These are phyloP conservation scores for Penicillium sp. DNA, from an alignment of 2,329 filamentous ascomycete genomes.

Conservation along the genomic window DNA sequence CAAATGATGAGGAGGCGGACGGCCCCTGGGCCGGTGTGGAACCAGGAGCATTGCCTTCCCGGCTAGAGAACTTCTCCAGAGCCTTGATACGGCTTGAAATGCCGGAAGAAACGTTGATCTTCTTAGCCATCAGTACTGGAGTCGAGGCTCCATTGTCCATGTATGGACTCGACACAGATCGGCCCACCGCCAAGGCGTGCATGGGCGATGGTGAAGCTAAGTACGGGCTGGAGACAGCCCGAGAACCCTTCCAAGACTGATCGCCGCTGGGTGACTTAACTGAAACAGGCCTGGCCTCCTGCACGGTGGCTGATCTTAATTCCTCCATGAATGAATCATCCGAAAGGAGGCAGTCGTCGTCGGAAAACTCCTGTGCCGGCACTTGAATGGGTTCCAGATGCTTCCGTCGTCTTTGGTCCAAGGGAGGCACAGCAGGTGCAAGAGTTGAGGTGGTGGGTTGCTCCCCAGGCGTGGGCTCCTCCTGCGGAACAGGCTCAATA, in stretches of 20 bases:
- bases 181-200: constrained; percentile 34
- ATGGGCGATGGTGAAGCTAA: constrained; percentile 29
- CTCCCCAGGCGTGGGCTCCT: constrained; percentile 27
- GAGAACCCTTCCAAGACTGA: constrained; percentile 39
- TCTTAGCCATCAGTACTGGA: constrained; percentile 63
- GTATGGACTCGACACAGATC: constrained; percentile 44
- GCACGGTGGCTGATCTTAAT: constrained; percentile 75
- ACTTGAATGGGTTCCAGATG: constrained; percentile 57
- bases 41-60: constrained; percentile 36
- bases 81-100: constrained; percentile 96
- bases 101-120: constrained; percentile 80
- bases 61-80: constrained; percentile 73
- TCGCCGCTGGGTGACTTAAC: constrained; percentile 70
- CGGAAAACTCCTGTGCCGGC: constrained; percentile 40
- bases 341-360: constrained; percentile 46
- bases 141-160: constrained; percentile 34
- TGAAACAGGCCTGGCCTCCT: constrained; percentile 78
- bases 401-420: constrained; percentile 38
- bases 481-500: constrained; percentile 20
- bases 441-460: constrained; percentile 22
- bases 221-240: constrained; percentile 44
- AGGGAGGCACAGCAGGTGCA: constrained; percentile 17
- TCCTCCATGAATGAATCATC: constrained; percentile 86
- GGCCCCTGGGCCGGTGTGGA: constrained; percentile 47
- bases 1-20: constrained; percentile 60